phyloP scores from a whole-genome alignment of 225 moss, liverwort and hornwort genomes.

The Pleurozium schreberi region DNA sequence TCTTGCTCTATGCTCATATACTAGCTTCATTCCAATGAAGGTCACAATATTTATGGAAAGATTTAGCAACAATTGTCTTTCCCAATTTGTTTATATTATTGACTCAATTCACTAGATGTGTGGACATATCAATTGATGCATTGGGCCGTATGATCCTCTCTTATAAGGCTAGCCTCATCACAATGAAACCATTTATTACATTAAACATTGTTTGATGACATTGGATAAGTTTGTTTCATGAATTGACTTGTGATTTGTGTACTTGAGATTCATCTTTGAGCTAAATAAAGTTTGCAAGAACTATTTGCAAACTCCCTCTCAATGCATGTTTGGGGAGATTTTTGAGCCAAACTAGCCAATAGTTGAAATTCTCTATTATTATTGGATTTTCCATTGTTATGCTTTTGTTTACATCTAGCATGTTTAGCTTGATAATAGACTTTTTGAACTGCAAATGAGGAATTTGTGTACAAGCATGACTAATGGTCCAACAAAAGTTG shows the following conservation, averaged over 20 bases:
- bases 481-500: neutral
- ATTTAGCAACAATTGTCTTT: neutral
- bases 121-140: neutral
- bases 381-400: neutral
- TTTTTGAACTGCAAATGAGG: neutral
- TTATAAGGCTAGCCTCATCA: neutral
- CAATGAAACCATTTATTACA: neutral
- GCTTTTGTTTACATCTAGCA: neutral
- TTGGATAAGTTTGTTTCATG: neutral
- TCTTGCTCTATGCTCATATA: fast-evolving
- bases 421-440: neutral
- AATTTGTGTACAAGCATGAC: neutral
- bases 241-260: neutral
- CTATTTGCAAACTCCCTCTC: neutral
- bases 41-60: neutral
- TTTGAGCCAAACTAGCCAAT: neutral
- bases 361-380: neutral
- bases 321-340: neutral
- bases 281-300: neutral
- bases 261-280: neutral
- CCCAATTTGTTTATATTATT: neutral
- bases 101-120: fast-evolving
- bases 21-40: neutral
- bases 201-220: neutral
- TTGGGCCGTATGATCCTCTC: neutral